A percentile compares a stretch with the other conserved stretches of the same genome.
Evolutionary conservation across 495 filamentous ascomycete genomes (phyloP).

Genomic region (Talaromyces stipitatus): DNA sequence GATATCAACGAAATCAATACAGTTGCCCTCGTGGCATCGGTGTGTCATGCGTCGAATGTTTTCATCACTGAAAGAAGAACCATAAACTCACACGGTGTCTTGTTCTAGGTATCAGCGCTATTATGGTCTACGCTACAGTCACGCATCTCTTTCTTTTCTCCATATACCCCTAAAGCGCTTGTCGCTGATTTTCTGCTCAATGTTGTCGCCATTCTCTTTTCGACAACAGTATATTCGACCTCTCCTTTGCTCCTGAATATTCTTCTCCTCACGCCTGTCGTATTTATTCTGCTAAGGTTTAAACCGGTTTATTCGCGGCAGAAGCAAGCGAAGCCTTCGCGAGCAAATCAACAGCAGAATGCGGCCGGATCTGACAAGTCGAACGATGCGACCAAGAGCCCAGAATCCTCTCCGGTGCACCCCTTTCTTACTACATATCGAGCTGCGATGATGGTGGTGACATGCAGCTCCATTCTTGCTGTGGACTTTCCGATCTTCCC

Average conservation of each 20-base stretch:
- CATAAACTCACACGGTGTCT: background rate
- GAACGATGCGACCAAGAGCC: conserved; percentile 4
- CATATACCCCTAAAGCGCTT: conserved; percentile 59
- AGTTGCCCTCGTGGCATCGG: conserved; percentile 76
- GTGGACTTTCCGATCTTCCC: conserved; percentile 94
- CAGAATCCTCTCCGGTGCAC: conserved; percentile 63
- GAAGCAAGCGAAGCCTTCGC: conserved; percentile 46
- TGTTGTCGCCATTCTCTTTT: conserved; percentile 70
- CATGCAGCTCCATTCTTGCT: conserved; percentile 88
- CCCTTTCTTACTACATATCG: conserved; percentile 90
- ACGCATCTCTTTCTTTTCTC: conserved; percentile 75
- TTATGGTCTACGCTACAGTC: conserved; percentile 89
- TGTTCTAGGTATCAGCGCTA: conserved; percentile 61
- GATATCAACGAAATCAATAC: conserved; percentile 76
- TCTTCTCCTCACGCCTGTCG: conserved; percentile 63
- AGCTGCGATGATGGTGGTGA: conserved; percentile 86
- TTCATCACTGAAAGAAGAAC: background rate
- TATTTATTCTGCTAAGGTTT: conserved; percentile 50
- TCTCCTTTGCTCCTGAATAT: conserved; percentile 66
- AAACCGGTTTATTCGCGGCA: conserved; percentile 31
- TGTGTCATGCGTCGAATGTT: conserved; percentile 34
- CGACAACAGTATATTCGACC: conserved; percentile 77
- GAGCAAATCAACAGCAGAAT: conserved; percentile 27
- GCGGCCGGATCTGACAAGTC: background rate
- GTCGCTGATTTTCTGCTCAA: conserved; percentile 81